Base-by-base conservation (phyloP, 257 asterid genomes). In the Przewalskia tangutica region DNA sequence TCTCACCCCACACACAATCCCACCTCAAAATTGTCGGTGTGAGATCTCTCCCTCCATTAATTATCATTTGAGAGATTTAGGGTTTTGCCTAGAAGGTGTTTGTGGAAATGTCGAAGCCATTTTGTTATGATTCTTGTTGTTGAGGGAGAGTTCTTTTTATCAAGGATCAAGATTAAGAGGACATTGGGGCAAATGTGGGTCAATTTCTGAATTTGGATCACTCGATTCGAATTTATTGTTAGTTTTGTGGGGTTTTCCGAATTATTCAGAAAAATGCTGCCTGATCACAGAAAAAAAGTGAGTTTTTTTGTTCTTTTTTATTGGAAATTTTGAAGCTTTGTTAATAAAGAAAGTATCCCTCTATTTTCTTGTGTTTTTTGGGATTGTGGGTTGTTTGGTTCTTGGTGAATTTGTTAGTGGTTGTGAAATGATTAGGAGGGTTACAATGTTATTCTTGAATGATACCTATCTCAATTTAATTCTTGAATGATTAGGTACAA, bases 131-230 rank as follows among this genome's bases (percentile, higher is more conserved):
- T 68, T 86, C 83, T 83, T 80, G 88, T 86, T 84, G 91, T 64
- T 81, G 87, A 63, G 46, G 71, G 46, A 82, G 83, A 80, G 84
- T 93, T 27, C 32, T 27, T 27, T 27, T 77, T 86, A 89, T 93
- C 95, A 92, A 85, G 91, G 93, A 91, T 88, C 89, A 82, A 71
- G 83, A 64, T 89, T 53, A 91, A 85, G 85, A 86, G 90, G 23
- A 86, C 89, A 91, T 46, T 92, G 95, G 97, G 95, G 94, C 27
- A 87, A 92, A 92, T 93, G 97, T 77, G 98, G 99, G 82, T 93
- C 91, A 91, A 17, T 73, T 85, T n/a, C 8, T 75, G 77, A 73
- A 38, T 71, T 89, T 85, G 77, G 48, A 65, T 8, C 32, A 48
- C 63, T 23, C 10, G 62, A 67, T 48, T 48, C 54, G 7, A 27